Evolutionary conservation across 306 rosid species (phyloP).

Genomic region (Fragaria vesca): DNA sequence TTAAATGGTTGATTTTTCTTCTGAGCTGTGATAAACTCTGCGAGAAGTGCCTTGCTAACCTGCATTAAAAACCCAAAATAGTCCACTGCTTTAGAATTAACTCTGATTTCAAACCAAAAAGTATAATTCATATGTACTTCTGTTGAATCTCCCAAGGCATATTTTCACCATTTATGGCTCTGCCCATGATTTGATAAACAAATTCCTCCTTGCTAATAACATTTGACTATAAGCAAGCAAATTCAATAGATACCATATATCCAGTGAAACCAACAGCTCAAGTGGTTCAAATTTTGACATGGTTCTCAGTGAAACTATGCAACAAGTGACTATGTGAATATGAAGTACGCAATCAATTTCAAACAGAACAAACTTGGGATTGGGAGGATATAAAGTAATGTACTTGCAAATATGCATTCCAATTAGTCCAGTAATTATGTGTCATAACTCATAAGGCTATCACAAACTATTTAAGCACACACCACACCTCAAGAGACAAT

Average conservation of each 20-base stretch:
- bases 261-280: neutral
- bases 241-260: neutral
- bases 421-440: neutral
- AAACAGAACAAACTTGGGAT: neutral
- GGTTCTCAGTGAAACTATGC: neutral
- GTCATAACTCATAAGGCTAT: neutral
- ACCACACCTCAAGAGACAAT: neutral
- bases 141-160: neutral
- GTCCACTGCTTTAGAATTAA: slow-evolving; percentile 5
- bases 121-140: neutral
- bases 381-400: neutral
- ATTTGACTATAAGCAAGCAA: neutral
- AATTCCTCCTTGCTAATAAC: neutral
- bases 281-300: neutral
- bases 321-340: neutral
- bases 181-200: neutral
- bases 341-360: neutral
- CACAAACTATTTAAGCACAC: neutral
- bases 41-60: slow-evolving; percentile 92
- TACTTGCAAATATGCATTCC: neutral
- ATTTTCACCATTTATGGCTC: neutral
- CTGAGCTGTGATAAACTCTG: slow-evolving; percentile 56
- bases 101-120: neutral
- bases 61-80: slow-evolving; percentile 36
- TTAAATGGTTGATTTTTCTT: slow-evolving; percentile 64